phyloP scores from a whole-genome alignment of 2,329 filamentous ascomycete genomes.

The Periconia sp. region DNA sequence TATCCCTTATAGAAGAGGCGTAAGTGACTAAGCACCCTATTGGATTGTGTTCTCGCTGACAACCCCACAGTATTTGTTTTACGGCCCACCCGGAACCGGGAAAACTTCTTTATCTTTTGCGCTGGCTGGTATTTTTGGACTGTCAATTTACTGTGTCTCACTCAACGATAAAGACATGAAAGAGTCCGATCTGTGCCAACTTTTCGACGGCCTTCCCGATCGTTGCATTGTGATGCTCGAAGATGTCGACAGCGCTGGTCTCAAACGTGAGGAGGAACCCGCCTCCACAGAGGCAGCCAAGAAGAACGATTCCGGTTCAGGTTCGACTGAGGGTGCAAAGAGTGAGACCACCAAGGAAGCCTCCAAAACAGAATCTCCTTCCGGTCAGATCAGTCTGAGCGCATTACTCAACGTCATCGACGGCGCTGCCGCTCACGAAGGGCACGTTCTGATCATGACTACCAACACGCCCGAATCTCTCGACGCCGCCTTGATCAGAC shows the following conservation, averaged over 20 bases:
- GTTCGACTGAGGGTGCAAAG: slow-evolving; percentile 16
- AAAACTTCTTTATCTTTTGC: slow-evolving; percentile 59
- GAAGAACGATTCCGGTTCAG: slow-evolving; percentile 4
- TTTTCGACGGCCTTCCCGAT: slow-evolving; percentile 48
- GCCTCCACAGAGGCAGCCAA: background rate
- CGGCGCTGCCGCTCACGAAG: slow-evolving; percentile 77
- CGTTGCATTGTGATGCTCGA: slow-evolving; percentile 52
- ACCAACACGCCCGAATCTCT: slow-evolving; percentile 75
- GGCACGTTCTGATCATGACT: slow-evolving; percentile 79
- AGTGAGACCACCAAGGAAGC: slow-evolving; percentile 13
- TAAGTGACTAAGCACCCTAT: too few relatives aligned
- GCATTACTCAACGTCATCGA: slow-evolving; percentile 83
- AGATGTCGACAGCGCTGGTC: slow-evolving; percentile 52
- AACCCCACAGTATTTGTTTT: slow-evolving; percentile 63
- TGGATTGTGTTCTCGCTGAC: too few relatives aligned
- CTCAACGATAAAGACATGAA: slow-evolving; percentile 70
- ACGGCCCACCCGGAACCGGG: slow-evolving; percentile 79
- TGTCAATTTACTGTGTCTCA: slow-evolving; percentile 50
- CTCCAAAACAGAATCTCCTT: slow-evolving; percentile 4
- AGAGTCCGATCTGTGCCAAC: slow-evolving; percentile 60
- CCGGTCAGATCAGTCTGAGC: slow-evolving; percentile 67
- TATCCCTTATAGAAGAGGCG: slow-evolving; percentile 79
- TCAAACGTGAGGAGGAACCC: slow-evolving; percentile 36
- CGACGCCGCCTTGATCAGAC: slow-evolving; percentile 72
- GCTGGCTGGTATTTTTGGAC: slow-evolving; percentile 50